phyloP scores from a whole-genome alignment of 2,329 filamentous ascomycete genomes.

The Monosporascus sp. region DNA sequence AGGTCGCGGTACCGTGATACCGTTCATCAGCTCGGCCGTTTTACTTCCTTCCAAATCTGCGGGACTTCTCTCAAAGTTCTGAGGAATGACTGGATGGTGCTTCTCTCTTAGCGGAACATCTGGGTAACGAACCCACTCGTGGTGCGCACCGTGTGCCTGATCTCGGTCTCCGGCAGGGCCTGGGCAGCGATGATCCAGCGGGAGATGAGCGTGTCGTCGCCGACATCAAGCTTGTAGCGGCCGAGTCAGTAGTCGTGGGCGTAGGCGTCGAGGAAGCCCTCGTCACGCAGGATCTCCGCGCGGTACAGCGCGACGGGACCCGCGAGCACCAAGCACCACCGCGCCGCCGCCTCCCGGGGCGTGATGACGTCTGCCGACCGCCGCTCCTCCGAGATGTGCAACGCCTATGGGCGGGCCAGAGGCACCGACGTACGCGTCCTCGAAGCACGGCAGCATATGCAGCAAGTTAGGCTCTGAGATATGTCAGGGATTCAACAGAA shows the following conservation, averaged over 20 bases:
- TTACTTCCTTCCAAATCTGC: neutral
- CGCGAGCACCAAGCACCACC: constrained; percentile 1
- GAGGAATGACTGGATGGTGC: neutral
- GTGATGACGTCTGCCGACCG: constrained; percentile 1
- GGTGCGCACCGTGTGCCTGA: constrained; percentile 2
- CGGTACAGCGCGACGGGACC: constrained; percentile 1
- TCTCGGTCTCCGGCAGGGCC: neutral
- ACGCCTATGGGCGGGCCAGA: neutral
- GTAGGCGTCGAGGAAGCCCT: neutral
- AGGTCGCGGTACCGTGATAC: neutral
- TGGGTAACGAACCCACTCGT: constrained; percentile 1
- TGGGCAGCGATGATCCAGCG: constrained; percentile 7
- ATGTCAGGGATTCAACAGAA: too few relatives aligned
- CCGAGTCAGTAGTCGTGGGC: constrained; percentile 3
- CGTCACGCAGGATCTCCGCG: constrained; percentile 2
- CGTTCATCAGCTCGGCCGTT: neutral
- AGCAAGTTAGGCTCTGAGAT: too few relatives aligned
- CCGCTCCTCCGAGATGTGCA: constrained; percentile 2
- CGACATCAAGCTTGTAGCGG: constrained; percentile 1
- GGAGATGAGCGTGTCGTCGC: constrained; percentile 8
- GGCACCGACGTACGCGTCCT: constrained; percentile 4
- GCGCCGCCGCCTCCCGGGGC: constrained; percentile 2
- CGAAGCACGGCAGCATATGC: constrained; percentile 6
- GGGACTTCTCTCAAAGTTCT: constrained; percentile 1
- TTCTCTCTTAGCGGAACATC: constrained; percentile 7